Evolutionary conservation across 2,329 filamentous ascomycete species (phyloP).

Genomic region (Colletotrichum truncatum): DNA sequence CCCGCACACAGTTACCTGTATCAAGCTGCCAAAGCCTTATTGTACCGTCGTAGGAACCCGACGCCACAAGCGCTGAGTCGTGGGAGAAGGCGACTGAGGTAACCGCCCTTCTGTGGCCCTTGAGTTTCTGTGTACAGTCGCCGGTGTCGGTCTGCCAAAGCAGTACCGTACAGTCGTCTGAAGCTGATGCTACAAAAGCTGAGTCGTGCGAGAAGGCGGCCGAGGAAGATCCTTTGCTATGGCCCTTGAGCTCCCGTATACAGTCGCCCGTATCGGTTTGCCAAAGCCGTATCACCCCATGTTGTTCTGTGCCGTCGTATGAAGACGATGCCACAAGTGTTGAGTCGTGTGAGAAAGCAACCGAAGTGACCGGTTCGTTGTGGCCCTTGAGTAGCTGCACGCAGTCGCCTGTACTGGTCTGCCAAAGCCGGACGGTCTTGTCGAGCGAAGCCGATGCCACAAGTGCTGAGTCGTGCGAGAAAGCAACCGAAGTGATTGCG

Average conservation of each 20-base stretch:
- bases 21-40: background rate
- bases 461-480: slow-evolving; percentile 24
- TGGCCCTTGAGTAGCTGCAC: slow-evolving; percentile 7
- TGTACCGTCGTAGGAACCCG: background rate
- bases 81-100: slow-evolving; percentile 23
- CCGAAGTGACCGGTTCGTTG: background rate
- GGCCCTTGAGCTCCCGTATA: background rate
- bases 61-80: slow-evolving; percentile 13
- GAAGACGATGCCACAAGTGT: background rate
- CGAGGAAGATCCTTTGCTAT: no score
- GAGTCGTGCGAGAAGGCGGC: no score
- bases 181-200: no score
- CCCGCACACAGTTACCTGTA: slow-evolving; percentile 14
- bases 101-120: slow-evolving; percentile 5
- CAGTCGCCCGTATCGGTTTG: slow-evolving; percentile 13
- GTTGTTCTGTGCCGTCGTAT: background rate
- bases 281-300: background rate
- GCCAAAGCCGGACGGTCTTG: background rate
- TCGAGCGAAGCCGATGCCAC: background rate
- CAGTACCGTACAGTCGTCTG: no score
- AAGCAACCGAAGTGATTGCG: slow-evolving; percentile 6
- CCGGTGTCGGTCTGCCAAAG: no score
- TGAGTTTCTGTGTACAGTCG: slow-evolving; percentile 31
- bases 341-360: slow-evolving; percentile 27
- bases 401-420: slow-evolving; percentile 18